Conservation (phyloP, 257 asterid genomes). For the Solanum corneliomulleri region DNA sequence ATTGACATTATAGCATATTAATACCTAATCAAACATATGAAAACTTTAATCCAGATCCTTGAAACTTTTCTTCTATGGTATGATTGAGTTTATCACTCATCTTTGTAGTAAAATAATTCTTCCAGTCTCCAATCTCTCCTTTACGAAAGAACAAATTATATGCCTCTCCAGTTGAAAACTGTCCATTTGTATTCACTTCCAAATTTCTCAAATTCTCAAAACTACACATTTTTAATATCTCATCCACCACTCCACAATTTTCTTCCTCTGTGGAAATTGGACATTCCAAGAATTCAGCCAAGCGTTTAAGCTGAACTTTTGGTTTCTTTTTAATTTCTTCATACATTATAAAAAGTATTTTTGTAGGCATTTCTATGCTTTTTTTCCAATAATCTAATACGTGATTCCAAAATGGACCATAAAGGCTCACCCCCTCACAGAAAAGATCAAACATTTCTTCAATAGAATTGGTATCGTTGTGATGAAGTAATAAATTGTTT, state of each 20-base stretch:
- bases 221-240: not conserved
- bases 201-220: not conserved
- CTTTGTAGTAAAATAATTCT: not conserved
- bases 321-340: not conserved
- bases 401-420: not conserved
- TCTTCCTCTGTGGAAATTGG: not conserved
- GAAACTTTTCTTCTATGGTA: not conserved
- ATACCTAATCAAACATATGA: not conserved
- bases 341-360: not conserved
- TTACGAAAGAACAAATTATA: not conserved
- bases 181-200: not conserved
- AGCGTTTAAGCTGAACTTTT: not conserved
- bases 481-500: not conserved
- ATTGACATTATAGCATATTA: not conserved
- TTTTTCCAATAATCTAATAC: not conserved
- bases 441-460: not conserved
- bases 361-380: not conserved
- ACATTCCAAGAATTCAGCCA: not conserved
- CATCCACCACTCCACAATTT: not conserved
- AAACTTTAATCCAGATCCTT: not conserved
- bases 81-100: not conserved
- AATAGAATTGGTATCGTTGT: not conserved
- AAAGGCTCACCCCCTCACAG: not conserved
- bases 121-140: not conserved
- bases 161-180: not conserved